phyloP scores from a whole-genome alignment of 1,139 yeast species.

The Kodamaea sp. region DNA sequence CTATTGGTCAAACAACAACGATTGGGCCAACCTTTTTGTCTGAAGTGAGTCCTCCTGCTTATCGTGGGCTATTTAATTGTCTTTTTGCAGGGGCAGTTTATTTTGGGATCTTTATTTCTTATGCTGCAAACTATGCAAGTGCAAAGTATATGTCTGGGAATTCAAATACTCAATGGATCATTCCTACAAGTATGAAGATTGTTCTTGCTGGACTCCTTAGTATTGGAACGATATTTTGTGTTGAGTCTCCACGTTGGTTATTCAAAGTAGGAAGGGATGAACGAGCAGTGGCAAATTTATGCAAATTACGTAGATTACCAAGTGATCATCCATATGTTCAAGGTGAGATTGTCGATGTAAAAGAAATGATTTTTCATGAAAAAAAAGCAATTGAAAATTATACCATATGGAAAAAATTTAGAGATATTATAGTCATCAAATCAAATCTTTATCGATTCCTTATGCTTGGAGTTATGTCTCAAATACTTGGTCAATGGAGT shows the following conservation, averaged over 20 bases:
- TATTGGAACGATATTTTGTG: slow-evolving; percentile 33
- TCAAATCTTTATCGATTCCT: slow-evolving; percentile 46
- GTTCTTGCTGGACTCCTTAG: slow-evolving; percentile 41
- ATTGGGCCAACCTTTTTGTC: slow-evolving; percentile 54
- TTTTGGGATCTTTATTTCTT: slow-evolving; percentile 49
- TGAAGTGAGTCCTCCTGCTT: slow-evolving; percentile 51
- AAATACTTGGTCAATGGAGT: slow-evolving; percentile 57
- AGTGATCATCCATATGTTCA: slow-evolving; percentile 48
- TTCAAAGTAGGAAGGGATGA: slow-evolving; percentile 36
- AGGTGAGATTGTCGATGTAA: slow-evolving; percentile 50
- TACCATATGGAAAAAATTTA: slow-evolving; percentile 17
- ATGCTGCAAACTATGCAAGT: slow-evolving; percentile 47
- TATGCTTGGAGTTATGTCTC: slow-evolving; percentile 39
- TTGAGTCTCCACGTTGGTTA: slow-evolving; percentile 48
- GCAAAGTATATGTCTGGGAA: slow-evolving; percentile 29
- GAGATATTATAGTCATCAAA: slow-evolving; percentile 33
- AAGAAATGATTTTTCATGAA: slow-evolving; percentile 43
- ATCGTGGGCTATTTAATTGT: slow-evolving; percentile 51
- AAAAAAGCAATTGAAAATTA: slow-evolving; percentile 27
- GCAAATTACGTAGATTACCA: slow-evolving; percentile 48
- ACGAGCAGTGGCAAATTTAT: slow-evolving; percentile 32
- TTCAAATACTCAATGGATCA: slow-evolving; percentile 36
- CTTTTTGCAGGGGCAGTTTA: slow-evolving; percentile 55
- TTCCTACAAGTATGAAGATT: slow-evolving; percentile 37
- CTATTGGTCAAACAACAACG: slow-evolving; percentile 55